These are phyloP conservation scores for Neofusicoccum parvum DNA, from an alignment of 2,329 filamentous ascomycete species.

Conservation along the genomic window DNA sequence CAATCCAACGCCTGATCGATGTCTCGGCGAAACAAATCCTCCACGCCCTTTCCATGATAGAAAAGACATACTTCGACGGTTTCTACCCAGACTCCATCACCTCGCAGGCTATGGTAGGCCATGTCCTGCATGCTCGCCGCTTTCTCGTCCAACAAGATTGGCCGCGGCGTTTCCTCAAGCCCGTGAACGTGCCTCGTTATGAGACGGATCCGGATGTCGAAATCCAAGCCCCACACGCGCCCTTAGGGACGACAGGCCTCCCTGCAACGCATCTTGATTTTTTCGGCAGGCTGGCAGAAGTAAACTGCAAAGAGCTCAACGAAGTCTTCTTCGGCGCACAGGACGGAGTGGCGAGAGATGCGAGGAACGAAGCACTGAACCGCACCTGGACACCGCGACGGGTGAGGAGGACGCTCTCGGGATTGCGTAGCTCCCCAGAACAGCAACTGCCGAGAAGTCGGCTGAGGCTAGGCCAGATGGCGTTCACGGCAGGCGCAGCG, in stretches of 20 bases:
- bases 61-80: neutral
- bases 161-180: conserved; percentile 4
- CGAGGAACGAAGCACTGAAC: neutral
- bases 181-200: neutral
- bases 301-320: neutral
- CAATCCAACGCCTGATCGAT: neutral
- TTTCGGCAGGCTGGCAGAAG: neutral
- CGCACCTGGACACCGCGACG: no score
- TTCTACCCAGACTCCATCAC: neutral
- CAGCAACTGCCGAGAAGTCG: neutral
- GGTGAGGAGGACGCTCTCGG: neutral
- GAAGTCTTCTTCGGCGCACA: neutral
- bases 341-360: neutral
- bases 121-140: neutral
- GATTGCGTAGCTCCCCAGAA: neutral
- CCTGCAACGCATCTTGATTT: neutral
- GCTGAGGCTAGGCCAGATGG: neutral
- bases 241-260: neutral
- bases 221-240: neutral
- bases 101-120: neutral
- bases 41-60: neutral
- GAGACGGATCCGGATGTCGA: no score
- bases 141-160: neutral
- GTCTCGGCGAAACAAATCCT: neutral
- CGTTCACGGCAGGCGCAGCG: neutral